A percentile compares a stretch with the other conserved stretches of the same genome.
Conservation (phyloP, 495 filamentous ascomycete species). For the Penicillium parvum region DNA sequence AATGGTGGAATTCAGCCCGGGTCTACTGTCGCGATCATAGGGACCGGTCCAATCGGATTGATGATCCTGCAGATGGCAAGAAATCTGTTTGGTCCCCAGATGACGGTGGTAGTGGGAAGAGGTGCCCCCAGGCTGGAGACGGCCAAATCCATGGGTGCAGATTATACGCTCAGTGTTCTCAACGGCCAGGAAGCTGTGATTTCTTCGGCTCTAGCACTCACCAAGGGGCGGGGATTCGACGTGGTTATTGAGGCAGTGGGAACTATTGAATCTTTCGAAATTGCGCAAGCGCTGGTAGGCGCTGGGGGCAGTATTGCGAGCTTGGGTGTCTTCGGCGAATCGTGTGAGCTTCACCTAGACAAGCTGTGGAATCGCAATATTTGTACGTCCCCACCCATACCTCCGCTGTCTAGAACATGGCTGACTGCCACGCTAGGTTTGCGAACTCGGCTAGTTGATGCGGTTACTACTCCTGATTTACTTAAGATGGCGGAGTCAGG, state of each 20-base stretch:
- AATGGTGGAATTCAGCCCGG: slow-evolving; percentile 40
- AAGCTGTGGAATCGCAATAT: slow-evolving; percentile 42
- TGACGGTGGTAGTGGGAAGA: slow-evolving; percentile 39
- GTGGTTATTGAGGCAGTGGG: slow-evolving; percentile 52
- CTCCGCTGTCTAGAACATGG: background rate
- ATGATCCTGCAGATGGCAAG: slow-evolving; percentile 39
- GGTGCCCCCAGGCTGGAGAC: slow-evolving; percentile 36
- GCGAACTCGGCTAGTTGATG: slow-evolving; percentile 4
- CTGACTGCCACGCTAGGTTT: background rate
- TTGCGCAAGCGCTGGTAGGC: slow-evolving; percentile 43
- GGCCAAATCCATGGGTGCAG: slow-evolving; percentile 42
- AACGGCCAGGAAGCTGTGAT: no score
- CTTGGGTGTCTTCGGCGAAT: slow-evolving; percentile 45
- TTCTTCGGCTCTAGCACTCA: no score
- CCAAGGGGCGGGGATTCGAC: slow-evolving; percentile 44
- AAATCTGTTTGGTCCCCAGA: slow-evolving; percentile 38
- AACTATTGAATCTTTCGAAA: slow-evolving; percentile 36
- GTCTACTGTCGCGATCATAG: slow-evolving; percentile 42
- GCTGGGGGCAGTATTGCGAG: slow-evolving; percentile 46
- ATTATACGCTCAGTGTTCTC: slow-evolving; percentile 19
- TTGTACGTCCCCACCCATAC: slow-evolving; percentile 10
- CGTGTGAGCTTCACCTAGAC: slow-evolving; percentile 35
- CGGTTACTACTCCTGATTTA: slow-evolving; percentile 1
- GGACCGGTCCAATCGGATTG: slow-evolving; percentile 48
- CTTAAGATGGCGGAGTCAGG: background rate